These are phyloP conservation scores for Talaromyces islandicus DNA, from an alignment of 2,329 filamentous ascomycete genomes.

Conservation along the genomic window DNA sequence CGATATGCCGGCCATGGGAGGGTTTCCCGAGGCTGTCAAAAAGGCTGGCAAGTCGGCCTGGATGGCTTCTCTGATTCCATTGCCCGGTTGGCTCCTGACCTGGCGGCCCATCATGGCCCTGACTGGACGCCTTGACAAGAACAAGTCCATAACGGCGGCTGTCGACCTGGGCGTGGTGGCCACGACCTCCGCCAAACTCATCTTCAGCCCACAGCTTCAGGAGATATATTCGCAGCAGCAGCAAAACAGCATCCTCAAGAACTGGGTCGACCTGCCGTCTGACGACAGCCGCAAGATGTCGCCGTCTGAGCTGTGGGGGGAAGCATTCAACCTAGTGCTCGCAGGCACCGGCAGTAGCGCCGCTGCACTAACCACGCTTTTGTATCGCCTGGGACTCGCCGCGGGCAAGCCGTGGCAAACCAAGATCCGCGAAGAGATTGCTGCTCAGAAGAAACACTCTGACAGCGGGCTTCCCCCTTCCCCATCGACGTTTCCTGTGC, in stretches of 20 bases:
- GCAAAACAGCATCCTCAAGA: slow-evolving; percentile 13
- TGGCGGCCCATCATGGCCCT: slow-evolving; percentile 4
- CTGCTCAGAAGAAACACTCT: background rate
- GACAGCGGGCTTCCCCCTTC: background rate
- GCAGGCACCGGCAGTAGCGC: slow-evolving; percentile 16
- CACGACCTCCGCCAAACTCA: slow-evolving; percentile 7
- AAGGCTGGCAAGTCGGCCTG: slow-evolving; percentile 13
- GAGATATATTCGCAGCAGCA: background rate
- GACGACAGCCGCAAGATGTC: slow-evolving; percentile 13
- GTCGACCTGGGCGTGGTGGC: slow-evolving; percentile 2
- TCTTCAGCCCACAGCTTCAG: slow-evolving; percentile 3
- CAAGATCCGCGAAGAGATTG: slow-evolving; percentile 9
- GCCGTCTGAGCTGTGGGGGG: slow-evolving; percentile 9
- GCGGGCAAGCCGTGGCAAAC: slow-evolving; percentile 15
- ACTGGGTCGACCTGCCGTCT: slow-evolving; percentile 12
- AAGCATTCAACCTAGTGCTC: slow-evolving; percentile 14
- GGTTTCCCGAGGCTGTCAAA: slow-evolving; percentile 9
- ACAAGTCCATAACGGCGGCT: background rate
- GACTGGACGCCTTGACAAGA: background rate
- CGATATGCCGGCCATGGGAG: slow-evolving; percentile 4
- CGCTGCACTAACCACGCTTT: slow-evolving; percentile 13
- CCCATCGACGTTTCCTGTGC: slow-evolving; percentile 2
- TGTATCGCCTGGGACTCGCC: slow-evolving; percentile 12
- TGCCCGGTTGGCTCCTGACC: slow-evolving; percentile 15
- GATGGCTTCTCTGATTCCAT: slow-evolving; percentile 13